Base-by-base conservation (phyloP, 2,329 filamentous ascomycete species). In the Tolypocladium ophioglossoides region DNA sequence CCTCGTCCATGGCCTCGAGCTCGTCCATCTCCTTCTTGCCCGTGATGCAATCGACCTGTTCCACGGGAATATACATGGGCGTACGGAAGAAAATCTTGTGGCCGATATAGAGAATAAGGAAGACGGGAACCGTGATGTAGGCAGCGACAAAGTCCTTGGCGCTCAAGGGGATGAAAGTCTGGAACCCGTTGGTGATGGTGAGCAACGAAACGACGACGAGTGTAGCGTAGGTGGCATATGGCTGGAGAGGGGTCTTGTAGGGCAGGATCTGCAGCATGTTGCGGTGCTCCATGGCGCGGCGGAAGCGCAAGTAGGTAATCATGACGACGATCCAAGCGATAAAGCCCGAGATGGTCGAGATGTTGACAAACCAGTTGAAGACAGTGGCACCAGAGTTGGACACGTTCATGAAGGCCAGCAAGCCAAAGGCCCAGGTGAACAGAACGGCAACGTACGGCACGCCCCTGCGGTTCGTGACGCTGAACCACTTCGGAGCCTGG, bases 101-200 rank as follows among this genome's bases (percentile, higher is more conserved):
- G 3, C 76, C 80, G 14, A 80, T 8, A 62, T 86, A 87, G 0
- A 86, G 72, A 0, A 73, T 67, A 2, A 83, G 59, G 66, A 87
- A 87, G 59, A 77, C 79, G 48, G 75, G 84, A 0, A 86, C 72
- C 11, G 76, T 85, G 62, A 87, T 74, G 62, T 84, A 90, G 62
- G 70, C 76, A 0, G 80, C 79, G n/a, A 85, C 56, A 62, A 94
- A 94, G 61, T 75, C 75, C 6, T 76, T 73, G 0, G 77, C 78
- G 18, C 74, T 78, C 79, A 84, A 92, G 32, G 82, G 80, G 66
- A 85, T 86, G 66, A 92, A 91, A 16, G 86, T 79, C 38, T 84
- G 79, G 69, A 91, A 92, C 1, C 87, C 88, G 62, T 89, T 89
- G 60, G 88, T 84, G 3, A 91, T 69, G 1, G 78, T 80, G n/a